Evolutionary conservation across 2,329 filamentous ascomycete genomes (phyloP).

Genomic region (Ceratocystis variospora): DNA sequence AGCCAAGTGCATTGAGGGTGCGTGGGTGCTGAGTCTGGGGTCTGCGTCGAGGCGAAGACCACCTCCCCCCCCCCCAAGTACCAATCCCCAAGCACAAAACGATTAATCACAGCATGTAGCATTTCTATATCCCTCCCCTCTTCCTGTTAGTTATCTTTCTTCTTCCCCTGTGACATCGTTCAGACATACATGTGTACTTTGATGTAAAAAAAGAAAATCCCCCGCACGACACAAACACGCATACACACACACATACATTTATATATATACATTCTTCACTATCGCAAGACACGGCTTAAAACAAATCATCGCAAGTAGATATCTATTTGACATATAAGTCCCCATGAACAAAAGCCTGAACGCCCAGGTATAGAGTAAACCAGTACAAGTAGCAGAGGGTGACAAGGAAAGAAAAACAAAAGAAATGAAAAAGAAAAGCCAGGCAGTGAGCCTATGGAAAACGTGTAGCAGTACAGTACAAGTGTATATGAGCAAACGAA

Average conservation of each 20-base stretch:
- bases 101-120: not conserved
- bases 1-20: conserved; percentile 1
- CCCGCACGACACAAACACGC: not conserved
- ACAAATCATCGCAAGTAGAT: not conserved
- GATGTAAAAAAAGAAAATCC: not conserved
- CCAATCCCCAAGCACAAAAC: not conserved
- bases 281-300: too few relatives aligned
- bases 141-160: not conserved
- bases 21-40: not conserved
- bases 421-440: not conserved
- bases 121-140: not conserved
- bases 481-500: conserved; percentile 6
- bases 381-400: not conserved
- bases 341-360: not conserved
- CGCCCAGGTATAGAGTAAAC: not conserved
- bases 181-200: not conserved
- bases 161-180: not conserved
- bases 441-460: conserved; percentile 6
- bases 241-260: not conserved
- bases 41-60: not conserved
- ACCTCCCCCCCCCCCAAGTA: not conserved
- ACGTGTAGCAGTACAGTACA: not conserved
- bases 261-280: not conserved
- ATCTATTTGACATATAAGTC: conserved; percentile 1
- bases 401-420: not conserved